These are phyloP conservation scores for Kluyveromyces nonfermentans DNA, from an alignment of 805 yeast genomes.

Conservation along the genomic window DNA sequence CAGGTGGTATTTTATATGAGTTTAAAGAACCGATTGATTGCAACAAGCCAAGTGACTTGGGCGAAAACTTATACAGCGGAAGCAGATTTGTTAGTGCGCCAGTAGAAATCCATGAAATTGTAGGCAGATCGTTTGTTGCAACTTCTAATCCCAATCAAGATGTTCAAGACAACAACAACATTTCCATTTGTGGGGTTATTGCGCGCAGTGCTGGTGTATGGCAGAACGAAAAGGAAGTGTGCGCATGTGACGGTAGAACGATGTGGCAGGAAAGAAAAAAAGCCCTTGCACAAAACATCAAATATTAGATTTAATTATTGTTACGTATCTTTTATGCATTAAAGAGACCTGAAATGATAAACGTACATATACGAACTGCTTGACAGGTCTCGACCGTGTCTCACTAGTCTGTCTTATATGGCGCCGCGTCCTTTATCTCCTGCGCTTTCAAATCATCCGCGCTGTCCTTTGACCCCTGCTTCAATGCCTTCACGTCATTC, in stretches of 20 bases:
- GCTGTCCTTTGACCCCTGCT: conserved; percentile 4
- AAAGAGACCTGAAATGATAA: neutral
- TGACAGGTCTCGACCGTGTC: neutral
- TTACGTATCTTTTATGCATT: neutral
- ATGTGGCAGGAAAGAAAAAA: conserved; percentile 91
- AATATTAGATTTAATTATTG: neutral
- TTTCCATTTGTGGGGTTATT: conserved; percentile 68
- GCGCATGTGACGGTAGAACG: conserved; percentile 92
- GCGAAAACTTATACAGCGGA: conserved; percentile 30
- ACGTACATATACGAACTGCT: neutral
- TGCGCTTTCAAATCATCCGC: conserved; percentile 8
- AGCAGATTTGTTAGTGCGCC: conserved; percentile 38
- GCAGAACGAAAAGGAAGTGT: conserved; percentile 90
- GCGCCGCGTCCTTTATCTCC: conserved; percentile 9
- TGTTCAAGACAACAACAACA: conserved; percentile 28
- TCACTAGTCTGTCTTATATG: conserved; percentile 6
- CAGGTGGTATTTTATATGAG: conserved; percentile 44
- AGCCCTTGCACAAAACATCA: conserved; percentile 37
- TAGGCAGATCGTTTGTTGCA: conserved; percentile 52
- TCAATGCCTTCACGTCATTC: conserved; percentile 9
- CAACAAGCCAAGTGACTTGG: conserved; percentile 27
- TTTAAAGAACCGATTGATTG: conserved; percentile 26
- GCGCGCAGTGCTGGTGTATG: conserved; percentile 96
- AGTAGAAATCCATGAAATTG: conserved; percentile 46
- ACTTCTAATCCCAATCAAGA: conserved; percentile 14